These are phyloP conservation scores for Calonectria montana DNA, from an alignment of 2,329 filamentous ascomycete species.

Conservation along the genomic window DNA sequence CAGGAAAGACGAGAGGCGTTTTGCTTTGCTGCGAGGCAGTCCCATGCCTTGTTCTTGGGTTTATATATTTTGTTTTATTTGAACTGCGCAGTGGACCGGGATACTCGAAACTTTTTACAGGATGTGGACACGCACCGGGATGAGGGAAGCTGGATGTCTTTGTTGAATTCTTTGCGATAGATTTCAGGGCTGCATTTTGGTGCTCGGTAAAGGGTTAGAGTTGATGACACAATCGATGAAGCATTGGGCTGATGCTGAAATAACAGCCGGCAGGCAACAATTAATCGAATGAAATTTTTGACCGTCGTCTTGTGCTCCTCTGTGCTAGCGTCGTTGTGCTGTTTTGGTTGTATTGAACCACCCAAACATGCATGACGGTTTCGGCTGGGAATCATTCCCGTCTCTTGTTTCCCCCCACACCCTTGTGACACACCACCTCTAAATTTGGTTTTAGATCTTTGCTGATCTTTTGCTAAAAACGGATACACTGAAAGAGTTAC, in stretches of 20 bases:
- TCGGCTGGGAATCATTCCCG: no score
- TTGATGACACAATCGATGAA: conserved; percentile 38
- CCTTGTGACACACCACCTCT: neutral
- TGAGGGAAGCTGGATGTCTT: conserved; percentile 20
- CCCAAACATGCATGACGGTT: no score
- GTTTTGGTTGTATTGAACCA: no score
- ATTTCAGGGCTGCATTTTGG: conserved; percentile 31
- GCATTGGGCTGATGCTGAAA: conserved; percentile 28
- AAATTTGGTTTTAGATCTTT: neutral
- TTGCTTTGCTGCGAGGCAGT: conserved; percentile 35
- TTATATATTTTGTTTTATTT: conserved; percentile 19
- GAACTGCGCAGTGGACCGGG: conserved; percentile 8
- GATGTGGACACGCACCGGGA: conserved; percentile 26
- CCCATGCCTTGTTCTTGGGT: conserved; percentile 7
- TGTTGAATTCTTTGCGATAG: conserved; percentile 37
- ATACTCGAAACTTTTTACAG: conserved; percentile 26
- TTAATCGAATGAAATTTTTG: neutral
- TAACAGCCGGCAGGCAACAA: conserved; percentile 27
- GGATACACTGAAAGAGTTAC: conserved; percentile 29
- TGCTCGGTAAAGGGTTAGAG: conserved; percentile 25
- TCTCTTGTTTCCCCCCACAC: neutral
- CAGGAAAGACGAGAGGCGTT: conserved; percentile 40
- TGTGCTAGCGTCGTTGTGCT: no score
- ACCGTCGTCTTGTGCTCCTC: neutral
- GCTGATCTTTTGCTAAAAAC: conserved; percentile 12